Conservation (phyloP, 2,329 filamentous ascomycete genomes). For the Diplodia corticola region DNA sequence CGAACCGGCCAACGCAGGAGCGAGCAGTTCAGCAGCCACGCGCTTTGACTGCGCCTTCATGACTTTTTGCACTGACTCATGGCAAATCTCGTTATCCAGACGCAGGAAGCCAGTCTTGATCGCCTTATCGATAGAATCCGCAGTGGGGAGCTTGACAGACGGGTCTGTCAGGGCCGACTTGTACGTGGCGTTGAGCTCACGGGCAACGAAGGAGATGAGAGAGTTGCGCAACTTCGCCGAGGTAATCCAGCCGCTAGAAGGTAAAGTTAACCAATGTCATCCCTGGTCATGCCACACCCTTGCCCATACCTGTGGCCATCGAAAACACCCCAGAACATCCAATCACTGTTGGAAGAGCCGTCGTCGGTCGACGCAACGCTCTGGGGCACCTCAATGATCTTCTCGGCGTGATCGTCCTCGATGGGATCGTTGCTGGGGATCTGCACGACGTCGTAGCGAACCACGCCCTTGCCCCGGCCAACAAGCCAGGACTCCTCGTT, state of each 20-base stretch:
- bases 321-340: slow-evolving; percentile 99
- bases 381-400: slow-evolving; percentile 87
- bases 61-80: slow-evolving; percentile 89
- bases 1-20: slow-evolving; percentile 92
- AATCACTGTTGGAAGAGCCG: slow-evolving; percentile 69
- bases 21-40: slow-evolving; percentile 87
- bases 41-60: slow-evolving; percentile 84
- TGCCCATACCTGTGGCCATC: slow-evolving; percentile 79
- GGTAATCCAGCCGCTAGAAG: slow-evolving; percentile 85
- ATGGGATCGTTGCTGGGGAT: slow-evolving; percentile 96
- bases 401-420: slow-evolving; percentile 96
- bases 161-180: slow-evolving; percentile 66
- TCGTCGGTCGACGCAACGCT: slow-evolving; percentile 57
- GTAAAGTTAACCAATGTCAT: slow-evolving; percentile 21
- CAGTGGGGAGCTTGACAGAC: slow-evolving; percentile 63
- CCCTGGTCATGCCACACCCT: slow-evolving; percentile 31
- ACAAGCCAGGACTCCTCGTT: slow-evolving; percentile 92
- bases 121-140: slow-evolving; percentile 81
- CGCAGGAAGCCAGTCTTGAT: slow-evolving; percentile 90
- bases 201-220: slow-evolving; percentile 87
- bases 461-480: slow-evolving; percentile 83
- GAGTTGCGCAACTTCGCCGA: slow-evolving; percentile 93
- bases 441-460: slow-evolving; percentile 92
- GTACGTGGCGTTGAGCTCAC: slow-evolving; percentile 91
- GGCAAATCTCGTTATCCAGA: slow-evolving; percentile 90